Evolutionary conservation across 176 grass and related monocot genomes (phyloP).

Genomic region (Ampelocalamus luodianensis): DNA sequence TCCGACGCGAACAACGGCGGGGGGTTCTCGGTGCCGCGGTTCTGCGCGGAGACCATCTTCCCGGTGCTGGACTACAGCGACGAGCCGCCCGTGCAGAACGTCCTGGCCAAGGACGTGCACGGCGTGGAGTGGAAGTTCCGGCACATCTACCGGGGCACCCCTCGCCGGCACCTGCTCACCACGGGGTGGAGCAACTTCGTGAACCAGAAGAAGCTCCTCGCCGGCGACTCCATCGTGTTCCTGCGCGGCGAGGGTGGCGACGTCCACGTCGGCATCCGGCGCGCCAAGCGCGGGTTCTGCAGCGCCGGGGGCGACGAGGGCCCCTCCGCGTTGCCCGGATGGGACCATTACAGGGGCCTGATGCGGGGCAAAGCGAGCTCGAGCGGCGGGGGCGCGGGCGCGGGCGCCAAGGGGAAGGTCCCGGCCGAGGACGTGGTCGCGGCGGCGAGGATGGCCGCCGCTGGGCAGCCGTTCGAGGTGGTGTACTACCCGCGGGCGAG

Average conservation of each 20-base stretch:
- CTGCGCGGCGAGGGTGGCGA: conserved; percentile 66
- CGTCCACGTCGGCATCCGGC: conserved; percentile 72
- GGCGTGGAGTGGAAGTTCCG: conserved; percentile 84
- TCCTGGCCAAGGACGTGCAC: conserved; percentile 77
- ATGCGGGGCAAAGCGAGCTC: conserved; percentile 42
- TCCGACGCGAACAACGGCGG: conserved; percentile 95
- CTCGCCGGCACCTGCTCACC: conserved; percentile 86
- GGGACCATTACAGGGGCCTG: conserved; percentile 44
- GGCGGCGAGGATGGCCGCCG: conserved; percentile 60
- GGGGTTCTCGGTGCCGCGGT: conserved; percentile 87
- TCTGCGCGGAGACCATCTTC: conserved; percentile 90
- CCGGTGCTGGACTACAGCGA: conserved; percentile 73
- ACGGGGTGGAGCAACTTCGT: conserved; percentile 94
- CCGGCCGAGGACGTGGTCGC: conserved; percentile 59
- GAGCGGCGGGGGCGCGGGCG: neutral
- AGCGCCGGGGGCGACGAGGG: conserved; percentile 37
- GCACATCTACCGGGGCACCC: conserved; percentile 96
- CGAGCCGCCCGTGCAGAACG: conserved; percentile 65
- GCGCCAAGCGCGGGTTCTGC: conserved; percentile 55
- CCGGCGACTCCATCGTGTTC: conserved; percentile 90
- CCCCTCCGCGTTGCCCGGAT: conserved; percentile 39
- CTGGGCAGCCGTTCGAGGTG: conserved; percentile 73
- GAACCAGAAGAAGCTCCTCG: conserved; percentile 73
- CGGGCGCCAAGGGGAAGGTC: conserved; percentile 49
- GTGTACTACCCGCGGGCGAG: conserved; percentile 81